Evolutionary conservation across 805 yeast species (phyloP), one percentile per base, ranked within the genome.

Genomic region (Kuraishia floccosa): DNA sequence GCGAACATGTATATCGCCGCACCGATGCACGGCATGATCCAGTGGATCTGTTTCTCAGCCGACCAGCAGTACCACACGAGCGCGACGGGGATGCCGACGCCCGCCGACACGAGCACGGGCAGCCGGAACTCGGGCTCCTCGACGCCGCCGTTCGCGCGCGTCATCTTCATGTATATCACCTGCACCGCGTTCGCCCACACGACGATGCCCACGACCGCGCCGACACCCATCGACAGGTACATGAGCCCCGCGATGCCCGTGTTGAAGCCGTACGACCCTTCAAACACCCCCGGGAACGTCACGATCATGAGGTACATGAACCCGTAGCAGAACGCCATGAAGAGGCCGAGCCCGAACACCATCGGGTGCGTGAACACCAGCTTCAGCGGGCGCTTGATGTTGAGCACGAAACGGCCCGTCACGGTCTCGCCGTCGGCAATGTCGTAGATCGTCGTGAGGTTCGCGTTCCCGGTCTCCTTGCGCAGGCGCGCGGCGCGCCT

Each of bases 11-110:
- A 76, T 16, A 79, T 53, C 4, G 58, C 66, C 12, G 74, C 61
- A 3, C 86, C 87, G 19, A 77, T 55, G 19, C 59, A 55, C 0
- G 83, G 80, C 61, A 75, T 68, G 25, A 77, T 62, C 77, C 80
- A 78, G 31, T 62, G 72, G 27, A 72, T 44, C 19, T 65, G 46
- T 20, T 65, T 56, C 42, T 74, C 56, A 2, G 80, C 76, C 21
- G 76, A 65, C 86, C 85, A 78, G 11, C 85, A 86, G 42, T 72
- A 76, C 72, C 82, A 72, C 36, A 78, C 55, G 25, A 77, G 53
- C 0, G 84, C 85, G 10, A 62, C 57, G 0, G 84, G 76, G 38
- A 72, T 61, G 12, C 65, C 43, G 22, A 76, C 38, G 1, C 79
- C 73, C 13, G 68, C 56, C 11, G 58, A 49, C 37, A 71, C 56